phyloP scores from a whole-genome alignment of 78 protist genomes.

The Dictyostelium discoideum region DNA sequence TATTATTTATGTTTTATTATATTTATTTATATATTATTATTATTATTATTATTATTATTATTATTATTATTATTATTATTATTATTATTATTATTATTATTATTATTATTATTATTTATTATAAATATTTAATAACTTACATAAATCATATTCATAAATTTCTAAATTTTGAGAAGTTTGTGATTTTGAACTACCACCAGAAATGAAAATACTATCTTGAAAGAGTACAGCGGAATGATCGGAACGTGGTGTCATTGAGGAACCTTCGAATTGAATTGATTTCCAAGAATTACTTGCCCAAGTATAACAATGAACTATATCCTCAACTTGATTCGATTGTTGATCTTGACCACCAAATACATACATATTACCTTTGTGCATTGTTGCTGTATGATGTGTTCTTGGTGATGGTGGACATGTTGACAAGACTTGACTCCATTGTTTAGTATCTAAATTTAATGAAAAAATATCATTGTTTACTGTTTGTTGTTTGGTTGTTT shows the following conservation, averaged over 20 bases:
- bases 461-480: slow-evolving; percentile 49
- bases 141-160: slow-evolving; percentile 61
- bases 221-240: slow-evolving; percentile 59
- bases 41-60: no score
- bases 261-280: neutral
- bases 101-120: no score
- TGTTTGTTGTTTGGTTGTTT: neutral
- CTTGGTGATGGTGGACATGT: slow-evolving; percentile 43
- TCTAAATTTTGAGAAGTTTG: neutral
- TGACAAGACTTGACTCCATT: slow-evolving; percentile 9
- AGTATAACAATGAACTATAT: neutral
- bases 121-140: neutral
- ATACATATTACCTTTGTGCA: slow-evolving; percentile 60
- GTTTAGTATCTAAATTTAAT: slow-evolving; percentile 50
- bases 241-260: slow-evolving; percentile 28
- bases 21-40: no score
- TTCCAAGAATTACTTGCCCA: slow-evolving; percentile 48
- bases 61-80: no score
- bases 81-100: no score
- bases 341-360: slow-evolving; percentile 66
- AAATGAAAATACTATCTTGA: slow-evolving; percentile 51
- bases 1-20: no score
- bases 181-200: slow-evolving; percentile 47
- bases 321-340: neutral
- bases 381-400: slow-evolving; percentile 47